Base-by-base conservation (phyloP, 495 filamentous ascomycete species). In the Symbiotaphrina buchneri region DNA sequence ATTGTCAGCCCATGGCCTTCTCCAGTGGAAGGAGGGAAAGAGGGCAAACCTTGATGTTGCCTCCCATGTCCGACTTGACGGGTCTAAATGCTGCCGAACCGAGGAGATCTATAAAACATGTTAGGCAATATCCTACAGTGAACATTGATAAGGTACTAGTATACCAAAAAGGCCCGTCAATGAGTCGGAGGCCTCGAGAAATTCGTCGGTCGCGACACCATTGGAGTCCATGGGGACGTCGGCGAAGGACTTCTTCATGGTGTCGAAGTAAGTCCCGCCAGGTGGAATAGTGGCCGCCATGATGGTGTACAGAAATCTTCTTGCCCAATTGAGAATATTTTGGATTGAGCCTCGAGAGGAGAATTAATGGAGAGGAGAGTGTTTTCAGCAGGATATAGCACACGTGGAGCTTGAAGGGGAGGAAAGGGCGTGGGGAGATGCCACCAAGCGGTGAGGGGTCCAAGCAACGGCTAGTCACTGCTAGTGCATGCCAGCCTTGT, bases 141-240 rank as follows among this genome's bases (percentile, higher is more conserved):
- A n/a, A 28, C 16, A 28, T 16, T 17, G 10, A 6, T 10, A 24
- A 14, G n/a, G 28, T 10, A 26, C 7, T 24, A 27, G 40, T 60
- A 13, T 53, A 94, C 83, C 81, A 46, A 97, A 95, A 21, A 97
- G 64, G 26, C 68, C 69, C 28, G 76, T 75, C 41, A 94, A 53
- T 17, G 74, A 68, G 58, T 92, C 81, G 27, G 79, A 68, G 31
- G 90, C 90, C 23, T 90, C 79, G 38, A 95, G 71, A 56, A 94
- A 97, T 48, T 90, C 76, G 41, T 59, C 63, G 18, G 90, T 95
- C 6, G 64, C 48, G 41, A 95, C 73, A 38, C 68, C 72, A 59
- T 79, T 71, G 34, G 61, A 55, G 39, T 77, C 65, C 38, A 92
- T 49, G 7, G 77, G 71, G 17, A 93, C 87, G 32, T 79, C 67